Evolutionary conservation across 305 asterid species (phyloP).

Genomic region (Rubia peregrina): DNA sequence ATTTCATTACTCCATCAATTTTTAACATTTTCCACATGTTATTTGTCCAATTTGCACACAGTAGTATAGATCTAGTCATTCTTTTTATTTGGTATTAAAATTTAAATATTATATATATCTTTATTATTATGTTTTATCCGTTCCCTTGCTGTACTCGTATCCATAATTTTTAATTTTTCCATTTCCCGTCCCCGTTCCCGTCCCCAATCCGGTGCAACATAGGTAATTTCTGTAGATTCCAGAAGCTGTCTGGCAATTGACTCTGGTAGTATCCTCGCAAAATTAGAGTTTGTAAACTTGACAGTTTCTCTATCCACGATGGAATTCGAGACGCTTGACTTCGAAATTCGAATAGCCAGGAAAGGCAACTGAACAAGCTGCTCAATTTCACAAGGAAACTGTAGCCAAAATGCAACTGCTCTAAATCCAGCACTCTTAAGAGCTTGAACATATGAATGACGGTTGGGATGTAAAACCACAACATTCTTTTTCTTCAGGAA

Average conservation of each 20-base stretch:
- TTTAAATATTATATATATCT: no score
- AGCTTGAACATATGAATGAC: background rate
- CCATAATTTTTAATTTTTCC: no score
- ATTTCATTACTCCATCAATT: no score
- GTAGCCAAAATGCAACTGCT: background rate
- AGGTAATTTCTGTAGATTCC: background rate
- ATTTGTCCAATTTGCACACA: no score
- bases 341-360: conserved; percentile 13
- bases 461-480: background rate
- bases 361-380: conserved; percentile 20
- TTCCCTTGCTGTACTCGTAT: no score
- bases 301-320: background rate
- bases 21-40: no score
- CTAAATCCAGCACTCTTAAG: conserved; percentile 20
- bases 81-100: no score
- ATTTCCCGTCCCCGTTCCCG: no score
- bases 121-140: no score
- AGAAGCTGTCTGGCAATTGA: background rate
- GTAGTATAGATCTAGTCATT: no score
- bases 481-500: background rate
- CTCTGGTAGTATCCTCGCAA: background rate
- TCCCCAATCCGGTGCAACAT: no score
- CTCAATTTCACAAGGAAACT: conserved; percentile 4
- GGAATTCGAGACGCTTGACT: background rate
- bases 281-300: background rate